Base-by-base conservation (phyloP, 768 basidiomycete genomes). In the Cubamyces lactineus region DNA sequence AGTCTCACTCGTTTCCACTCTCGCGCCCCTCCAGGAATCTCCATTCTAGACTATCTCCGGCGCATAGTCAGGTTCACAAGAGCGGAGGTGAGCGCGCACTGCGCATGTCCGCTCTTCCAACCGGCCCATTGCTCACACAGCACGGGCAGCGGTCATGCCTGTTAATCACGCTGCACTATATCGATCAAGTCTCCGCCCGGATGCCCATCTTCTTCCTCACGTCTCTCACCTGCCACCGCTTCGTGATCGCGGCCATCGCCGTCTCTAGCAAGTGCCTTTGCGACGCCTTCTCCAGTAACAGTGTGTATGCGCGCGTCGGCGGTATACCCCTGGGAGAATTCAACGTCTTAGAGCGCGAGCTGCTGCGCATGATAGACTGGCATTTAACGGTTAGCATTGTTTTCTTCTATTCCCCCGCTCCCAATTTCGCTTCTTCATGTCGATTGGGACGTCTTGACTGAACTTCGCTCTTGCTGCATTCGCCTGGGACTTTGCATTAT, bases 1-100 rank as follows among this genome's bases (percentile, higher is more conserved):
- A 86, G 88, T 66, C 82, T 99, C 65, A 98, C 97, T 48, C 89
- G 96, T 57, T 99, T 99, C 74, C 97, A 99, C 77, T 98, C 96
- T 34, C 86, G 96, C 67, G 86, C 95, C 9, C 84, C 94, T 5
- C 96, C 97, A 46, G 82, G 79, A 62, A 98, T 98, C 75, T 84
- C 82, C 65, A 87, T 98, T 51, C 80, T 93, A 65, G 97, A 98
- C 73, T 99, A 99, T 77, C 82, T 98, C 60, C 84, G 88, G 67
- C 91, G 97, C 56, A 96, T 99, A 69, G 91, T 97, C 68, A 86
- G 84, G 68, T 98, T 93, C 75, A 96, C 96, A 60, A 98, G 96
- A 72, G 88, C 96, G 75, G 97, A 98, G 84, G 95, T 96, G 51
- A 62, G 84, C 74, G 28, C 24, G 3, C 43, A 48, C 28, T 34